Base-by-base conservation (phyloP, 1,139 yeast species). In the Arxiozyma slooffiae region DNA sequence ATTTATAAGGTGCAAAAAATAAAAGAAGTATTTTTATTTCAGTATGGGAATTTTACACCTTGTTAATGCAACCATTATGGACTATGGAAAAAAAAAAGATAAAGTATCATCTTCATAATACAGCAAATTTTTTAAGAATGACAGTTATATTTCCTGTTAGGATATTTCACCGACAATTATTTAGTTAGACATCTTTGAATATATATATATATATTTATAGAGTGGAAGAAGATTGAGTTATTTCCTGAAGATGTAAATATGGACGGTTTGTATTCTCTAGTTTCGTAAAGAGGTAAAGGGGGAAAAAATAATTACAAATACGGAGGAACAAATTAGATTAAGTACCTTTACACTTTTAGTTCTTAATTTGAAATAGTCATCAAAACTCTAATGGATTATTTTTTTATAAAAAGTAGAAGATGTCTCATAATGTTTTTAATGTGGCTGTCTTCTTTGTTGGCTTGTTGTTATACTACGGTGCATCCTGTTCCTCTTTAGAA, bases 361-460 rank as follows among this genome's bases (percentile, higher is more conserved):
- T 14, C 4, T 11, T 30, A 30, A n/a, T n/a, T 14, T 11, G 6
- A 11, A 30, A 4, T 2, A 30, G 14, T 30, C n/a, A 30, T 2
- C 36, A 14, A 6, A n/a, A 30, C n/a, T 14, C n/a, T 14, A 30
- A 14, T 30, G 14, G 4, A 39, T 39, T 6, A 16, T 30, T 17
- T 7, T n/a, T 20, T 1, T 26, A 42, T 5, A 18, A 8, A 26
- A 6, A 22, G 7, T 4, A 24, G 8, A 46, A 16, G n/a, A 53
- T 49, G 52, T 46, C 52, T 20, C 49, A 54, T 50, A 69, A 67
- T 51, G 73, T 71, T 30, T 71, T 71, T 56, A 71, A 69, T 60
- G 74, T 71, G 48, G 69, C 73, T 14, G 89, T 87, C 53, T 88
- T 88, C 75, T 88, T 88, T 71, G 87, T 88, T 59, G 97, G 97